phyloP scores from a whole-genome alignment of 2,329 filamentous ascomycete species.

The Phoma sp. region DNA sequence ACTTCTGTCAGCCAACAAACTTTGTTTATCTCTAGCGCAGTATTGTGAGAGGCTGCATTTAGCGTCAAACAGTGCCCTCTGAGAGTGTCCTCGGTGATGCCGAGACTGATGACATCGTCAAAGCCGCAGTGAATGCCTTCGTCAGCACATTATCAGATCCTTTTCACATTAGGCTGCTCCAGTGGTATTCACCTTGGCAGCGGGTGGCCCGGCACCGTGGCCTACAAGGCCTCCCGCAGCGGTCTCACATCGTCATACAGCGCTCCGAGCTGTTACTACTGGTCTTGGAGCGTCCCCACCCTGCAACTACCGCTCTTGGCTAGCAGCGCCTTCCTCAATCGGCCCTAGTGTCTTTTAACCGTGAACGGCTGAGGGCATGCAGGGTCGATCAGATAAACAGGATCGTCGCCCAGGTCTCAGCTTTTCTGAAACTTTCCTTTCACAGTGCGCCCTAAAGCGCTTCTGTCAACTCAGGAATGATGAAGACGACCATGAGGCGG shows the following conservation, averaged over 20 bases:
- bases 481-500: conserved; percentile 19
- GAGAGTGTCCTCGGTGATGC: neutral
- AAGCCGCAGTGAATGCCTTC: conserved; percentile 10
- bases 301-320: conserved; percentile 12
- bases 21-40: too few species aligned
- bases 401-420: conserved; percentile 6
- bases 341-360: conserved; percentile 5
- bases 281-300: neutral
- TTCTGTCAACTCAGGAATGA: conserved; percentile 1
- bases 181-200: neutral
- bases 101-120: conserved; percentile 7
- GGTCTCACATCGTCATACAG: conserved; percentile 10
- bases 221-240: neutral
- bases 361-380: conserved; percentile 8
- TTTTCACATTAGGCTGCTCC: neutral
- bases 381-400: conserved; percentile 20
- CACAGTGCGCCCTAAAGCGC: neutral
- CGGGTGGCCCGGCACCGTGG: neutral
- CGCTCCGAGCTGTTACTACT: conserved; percentile 3
- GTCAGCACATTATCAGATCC: conserved; percentile 10
- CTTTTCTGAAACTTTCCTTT: neutral
- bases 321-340: neutral
- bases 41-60: too few species aligned
- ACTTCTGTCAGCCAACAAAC: too few species aligned
- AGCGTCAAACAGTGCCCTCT: too few species aligned